Base-by-base conservation (phyloP, 176 grass and related monocot species). In the Rhipidocladum racemiflorum region DNA sequence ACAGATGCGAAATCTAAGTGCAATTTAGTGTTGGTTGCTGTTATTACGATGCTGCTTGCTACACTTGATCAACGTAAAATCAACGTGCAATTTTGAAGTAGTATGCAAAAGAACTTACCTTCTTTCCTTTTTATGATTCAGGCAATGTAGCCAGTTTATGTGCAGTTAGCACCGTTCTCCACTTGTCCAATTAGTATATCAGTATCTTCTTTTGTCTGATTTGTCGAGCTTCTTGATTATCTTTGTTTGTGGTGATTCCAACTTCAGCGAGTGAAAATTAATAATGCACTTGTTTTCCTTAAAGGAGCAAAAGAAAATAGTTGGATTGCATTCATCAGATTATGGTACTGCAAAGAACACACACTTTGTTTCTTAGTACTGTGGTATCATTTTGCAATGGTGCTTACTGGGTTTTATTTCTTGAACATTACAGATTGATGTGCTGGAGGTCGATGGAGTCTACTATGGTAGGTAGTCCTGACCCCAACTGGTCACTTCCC, bases 401-500 rank as follows among this genome's bases (percentile, higher is more conserved):
- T 64, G 42, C 66, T 89, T 65, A 89, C 16, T 44, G 61, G 77
- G 16, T 57, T 68, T 27, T 46, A 25, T 81, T 81, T 63, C 11
- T 84, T 66, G 4, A 84, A 34, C 20, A 64, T 68, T 89, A n/a
- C 79, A 98, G 95, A 98, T 98, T 78, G 95, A 98, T 69, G 92
- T 98, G 76, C 84, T 98, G 15, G 92, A 98, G 78, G 92, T 98
- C 4, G 90, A 95, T 44, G 92, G 95, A 79, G 82, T 93, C 55
- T 95, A 95, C 53, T 98, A 95, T 72, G 96, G 96, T 98, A 18
- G 14, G 88, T 75, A 38, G 13, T 75, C 45, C 20, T 53, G 21
- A 44, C 30, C 55, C 44, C 25, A 67, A 44, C 43, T 80, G 6
- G 23, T 24, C 64, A 64, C 38, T 69, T 20, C n/a, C 29, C 27